Evolutionary conservation across 768 basidiomycete species (phyloP).

Genomic region (Phlebiopsis flavidoalba): DNA sequence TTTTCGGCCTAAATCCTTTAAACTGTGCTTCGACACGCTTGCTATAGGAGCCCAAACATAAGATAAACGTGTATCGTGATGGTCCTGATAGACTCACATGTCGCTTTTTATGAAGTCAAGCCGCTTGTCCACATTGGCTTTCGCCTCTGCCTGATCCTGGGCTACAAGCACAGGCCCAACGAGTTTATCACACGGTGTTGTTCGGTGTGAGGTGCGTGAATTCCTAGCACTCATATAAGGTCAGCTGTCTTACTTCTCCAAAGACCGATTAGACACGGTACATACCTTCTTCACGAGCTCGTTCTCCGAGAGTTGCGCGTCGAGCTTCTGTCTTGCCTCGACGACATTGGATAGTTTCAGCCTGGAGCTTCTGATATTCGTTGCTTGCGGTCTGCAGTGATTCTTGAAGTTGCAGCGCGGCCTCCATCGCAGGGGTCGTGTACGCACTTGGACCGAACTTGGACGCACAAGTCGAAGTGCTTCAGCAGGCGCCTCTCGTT

Average conservation of each 20-base stretch:
- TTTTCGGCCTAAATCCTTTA: conserved; percentile 73
- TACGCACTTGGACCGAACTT: too few species aligned
- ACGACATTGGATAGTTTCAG: conserved; percentile 64
- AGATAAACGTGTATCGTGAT: background rate
- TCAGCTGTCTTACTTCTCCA: background rate
- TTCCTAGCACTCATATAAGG: conserved; percentile 48
- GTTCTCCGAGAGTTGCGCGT: conserved; percentile 87
- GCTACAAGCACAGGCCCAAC: conserved; percentile 87
- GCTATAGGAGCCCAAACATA: conserved; percentile 28
- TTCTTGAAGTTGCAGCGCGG: conserved; percentile 31
- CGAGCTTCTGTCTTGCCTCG: conserved; percentile 81
- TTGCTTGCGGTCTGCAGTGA: conserved; percentile 63
- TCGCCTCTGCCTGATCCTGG: conserved; percentile 86
- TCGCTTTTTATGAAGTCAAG: conserved; percentile 85
- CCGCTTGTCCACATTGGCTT: conserved; percentile 82
- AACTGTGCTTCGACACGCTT: conserved; percentile 77
- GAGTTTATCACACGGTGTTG: conserved; percentile 85
- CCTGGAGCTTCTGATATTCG: conserved; percentile 80
- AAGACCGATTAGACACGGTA: background rate
- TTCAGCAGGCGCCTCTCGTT: too few species aligned
- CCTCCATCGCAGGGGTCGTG: background rate
- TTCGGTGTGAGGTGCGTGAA: conserved; percentile 67
- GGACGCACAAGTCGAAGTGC: background rate
- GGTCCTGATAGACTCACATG: conserved; percentile 47
- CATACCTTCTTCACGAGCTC: conserved; percentile 84